Conservation (phyloP, 1,284 basidiomycete species). For the Cerioporus squamosus region DNA sequence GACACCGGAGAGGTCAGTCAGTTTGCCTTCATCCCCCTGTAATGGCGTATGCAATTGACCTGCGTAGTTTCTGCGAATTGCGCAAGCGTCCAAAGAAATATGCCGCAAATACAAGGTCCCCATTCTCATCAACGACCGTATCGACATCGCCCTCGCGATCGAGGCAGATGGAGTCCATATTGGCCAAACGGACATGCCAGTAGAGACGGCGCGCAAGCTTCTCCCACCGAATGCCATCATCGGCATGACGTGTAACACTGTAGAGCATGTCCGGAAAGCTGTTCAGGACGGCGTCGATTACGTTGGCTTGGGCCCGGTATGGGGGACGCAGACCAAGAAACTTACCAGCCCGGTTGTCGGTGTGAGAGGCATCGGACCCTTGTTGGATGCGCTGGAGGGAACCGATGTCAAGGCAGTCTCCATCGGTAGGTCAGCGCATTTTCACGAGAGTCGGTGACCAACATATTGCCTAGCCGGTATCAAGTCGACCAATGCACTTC, state of each 20-base stretch:
- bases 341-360: constrained; percentile 63
- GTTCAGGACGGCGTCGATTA: constrained; percentile 76
- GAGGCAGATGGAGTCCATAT: constrained; percentile 86
- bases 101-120: constrained; percentile 86
- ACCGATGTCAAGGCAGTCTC: constrained; percentile 74
- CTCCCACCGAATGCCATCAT: constrained; percentile 78
- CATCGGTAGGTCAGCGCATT: constrained; percentile 66
- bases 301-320: constrained; percentile 85
- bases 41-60: background rate
- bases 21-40: background rate
- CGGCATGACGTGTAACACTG: constrained; percentile 80
- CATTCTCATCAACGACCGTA: constrained; percentile 90
- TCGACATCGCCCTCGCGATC: constrained; percentile 85
- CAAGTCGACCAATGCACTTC: constrained; percentile 74
- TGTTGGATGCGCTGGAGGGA: constrained; percentile 69
- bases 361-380: constrained; percentile 65
- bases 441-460: background rate
- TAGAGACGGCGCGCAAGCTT: constrained; percentile 68
- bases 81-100: constrained; percentile 70
- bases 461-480: constrained; percentile 68
- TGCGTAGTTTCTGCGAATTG: constrained; percentile 79
- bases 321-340: constrained; percentile 76
- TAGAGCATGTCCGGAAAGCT: constrained; percentile 65
- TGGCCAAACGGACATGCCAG: constrained; percentile 90
- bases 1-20: constrained; percentile 78